A percentile compares a stretch with the other conserved stretches of the same genome.
Conservation (phyloP, 2,329 filamentous ascomycete genomes). For the Apiospora pterosperma region DNA sequence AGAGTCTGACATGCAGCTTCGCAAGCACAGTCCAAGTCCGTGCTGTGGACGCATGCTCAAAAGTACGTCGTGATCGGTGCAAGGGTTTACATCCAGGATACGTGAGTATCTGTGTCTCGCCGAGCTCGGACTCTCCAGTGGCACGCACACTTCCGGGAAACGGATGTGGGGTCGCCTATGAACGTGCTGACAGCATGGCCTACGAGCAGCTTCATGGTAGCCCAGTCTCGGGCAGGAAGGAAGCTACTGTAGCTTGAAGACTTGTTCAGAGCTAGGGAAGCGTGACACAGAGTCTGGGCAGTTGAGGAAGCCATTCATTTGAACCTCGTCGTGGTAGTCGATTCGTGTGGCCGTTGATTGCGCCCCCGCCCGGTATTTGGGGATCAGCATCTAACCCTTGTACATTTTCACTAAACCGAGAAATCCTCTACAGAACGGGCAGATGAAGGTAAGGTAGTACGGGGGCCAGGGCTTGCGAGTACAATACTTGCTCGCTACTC, state of each 20-base stretch:
- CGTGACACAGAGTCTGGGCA: background rate
- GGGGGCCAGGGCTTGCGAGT: background rate
- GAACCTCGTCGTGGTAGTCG: background rate
- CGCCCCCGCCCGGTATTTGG: background rate
- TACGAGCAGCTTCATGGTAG: background rate
- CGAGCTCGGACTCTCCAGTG: background rate
- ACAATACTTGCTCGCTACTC: no score
- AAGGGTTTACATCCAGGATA: background rate
- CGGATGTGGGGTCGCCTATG: background rate
- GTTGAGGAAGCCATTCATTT: background rate
- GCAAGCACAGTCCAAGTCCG: slow-evolving; percentile 3
- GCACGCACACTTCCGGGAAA: background rate
- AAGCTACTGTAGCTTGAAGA: background rate
- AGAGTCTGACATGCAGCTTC: slow-evolving; percentile 3
- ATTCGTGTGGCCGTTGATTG: background rate
- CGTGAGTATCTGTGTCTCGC: background rate
- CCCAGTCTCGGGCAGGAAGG: background rate
- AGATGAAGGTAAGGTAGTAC: background rate
- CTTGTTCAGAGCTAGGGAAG: background rate
- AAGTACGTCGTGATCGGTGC: background rate
- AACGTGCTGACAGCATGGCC: background rate
- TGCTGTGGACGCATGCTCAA: background rate
- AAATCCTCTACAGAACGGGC: background rate
- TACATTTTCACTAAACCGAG: slow-evolving; percentile 1
- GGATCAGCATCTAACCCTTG: slow-evolving; percentile 2